Evolutionary conservation across 345 rosid genomes (phyloP).

Genomic region (Melaleuca quinquenervia): DNA sequence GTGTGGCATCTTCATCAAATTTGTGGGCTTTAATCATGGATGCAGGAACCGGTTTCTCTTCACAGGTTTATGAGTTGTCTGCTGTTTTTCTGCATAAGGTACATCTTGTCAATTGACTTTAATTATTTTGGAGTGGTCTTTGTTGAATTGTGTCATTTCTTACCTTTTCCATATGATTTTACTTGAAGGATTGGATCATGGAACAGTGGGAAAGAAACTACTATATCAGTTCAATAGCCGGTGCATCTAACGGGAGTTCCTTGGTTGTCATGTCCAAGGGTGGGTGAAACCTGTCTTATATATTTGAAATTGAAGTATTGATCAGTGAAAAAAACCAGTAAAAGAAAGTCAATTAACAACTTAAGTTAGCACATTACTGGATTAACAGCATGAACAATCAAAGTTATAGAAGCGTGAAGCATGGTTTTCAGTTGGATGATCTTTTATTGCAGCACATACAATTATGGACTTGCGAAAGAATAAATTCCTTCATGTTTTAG

Average conservation of each 20-base stretch:
- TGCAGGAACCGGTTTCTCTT: slow-evolving; percentile 88
- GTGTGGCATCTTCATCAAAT: slow-evolving; percentile 81
- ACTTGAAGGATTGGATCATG: slow-evolving; percentile 90
- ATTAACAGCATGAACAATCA: background rate
- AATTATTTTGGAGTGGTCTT: background rate
- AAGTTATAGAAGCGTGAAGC: background rate
- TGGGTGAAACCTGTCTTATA: slow-evolving; percentile 7
- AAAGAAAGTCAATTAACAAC: background rate
- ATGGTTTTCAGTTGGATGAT: background rate
- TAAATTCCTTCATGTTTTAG: background rate
- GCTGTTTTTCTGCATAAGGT: slow-evolving; percentile 86
- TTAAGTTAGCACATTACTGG: background rate
- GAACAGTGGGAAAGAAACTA: slow-evolving; percentile 96
- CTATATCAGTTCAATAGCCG: slow-evolving; percentile 91
- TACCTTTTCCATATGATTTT: slow-evolving; percentile 1
- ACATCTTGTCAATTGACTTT: background rate
- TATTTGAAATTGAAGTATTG: background rate
- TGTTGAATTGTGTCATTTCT: background rate
- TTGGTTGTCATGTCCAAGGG: slow-evolving; percentile 97
- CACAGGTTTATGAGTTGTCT: slow-evolving; percentile 86
- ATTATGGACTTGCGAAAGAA: background rate
- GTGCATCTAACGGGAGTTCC: slow-evolving; percentile 84
- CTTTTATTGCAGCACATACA: background rate
- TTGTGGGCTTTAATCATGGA: slow-evolving; percentile 98
- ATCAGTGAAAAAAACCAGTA: background rate